Conservation (phyloP, 2,329 filamentous ascomycete genomes). For the Sclerotinia glacialis region DNA sequence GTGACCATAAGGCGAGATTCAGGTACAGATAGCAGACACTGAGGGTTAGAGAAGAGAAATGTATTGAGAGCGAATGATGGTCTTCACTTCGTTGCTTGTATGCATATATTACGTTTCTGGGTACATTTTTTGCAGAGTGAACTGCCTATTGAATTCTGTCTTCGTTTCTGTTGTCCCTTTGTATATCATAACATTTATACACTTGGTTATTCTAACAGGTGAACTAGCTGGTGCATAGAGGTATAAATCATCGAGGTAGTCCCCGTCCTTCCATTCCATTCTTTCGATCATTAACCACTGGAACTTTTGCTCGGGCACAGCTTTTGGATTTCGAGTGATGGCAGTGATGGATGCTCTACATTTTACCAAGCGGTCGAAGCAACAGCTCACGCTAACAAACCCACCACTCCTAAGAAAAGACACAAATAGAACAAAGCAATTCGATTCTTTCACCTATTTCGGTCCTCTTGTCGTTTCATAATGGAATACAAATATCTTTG, state of each 20-base stretch:
- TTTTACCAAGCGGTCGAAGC: background rate
- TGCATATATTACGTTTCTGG: background rate
- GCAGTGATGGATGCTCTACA: too few relatives aligned
- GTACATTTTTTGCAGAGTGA: background rate
- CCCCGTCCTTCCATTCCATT: background rate
- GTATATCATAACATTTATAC: background rate
- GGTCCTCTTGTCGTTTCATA: background rate
- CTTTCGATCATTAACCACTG: background rate
- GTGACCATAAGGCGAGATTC: background rate
- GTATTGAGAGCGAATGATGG: conserved; percentile 5
- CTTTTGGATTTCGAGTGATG: background rate
- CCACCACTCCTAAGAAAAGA: too few relatives aligned
- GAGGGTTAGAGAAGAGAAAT: background rate
- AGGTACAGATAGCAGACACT: background rate
- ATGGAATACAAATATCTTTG: too few relatives aligned
- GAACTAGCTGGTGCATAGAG: background rate
- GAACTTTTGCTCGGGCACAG: background rate
- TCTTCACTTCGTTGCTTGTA: background rate
- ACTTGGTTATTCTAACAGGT: background rate
- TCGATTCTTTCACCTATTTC: background rate
- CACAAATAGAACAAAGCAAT: background rate
- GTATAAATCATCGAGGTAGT: background rate
- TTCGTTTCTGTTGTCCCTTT: background rate
- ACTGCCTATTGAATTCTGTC: background rate
- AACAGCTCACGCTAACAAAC: too few relatives aligned